A percentile compares a stretch with the other conserved stretches of the same genome.
Evolutionary conservation across 805 yeast genomes (phyloP).

Genomic region (Peterozyma toletana): DNA sequence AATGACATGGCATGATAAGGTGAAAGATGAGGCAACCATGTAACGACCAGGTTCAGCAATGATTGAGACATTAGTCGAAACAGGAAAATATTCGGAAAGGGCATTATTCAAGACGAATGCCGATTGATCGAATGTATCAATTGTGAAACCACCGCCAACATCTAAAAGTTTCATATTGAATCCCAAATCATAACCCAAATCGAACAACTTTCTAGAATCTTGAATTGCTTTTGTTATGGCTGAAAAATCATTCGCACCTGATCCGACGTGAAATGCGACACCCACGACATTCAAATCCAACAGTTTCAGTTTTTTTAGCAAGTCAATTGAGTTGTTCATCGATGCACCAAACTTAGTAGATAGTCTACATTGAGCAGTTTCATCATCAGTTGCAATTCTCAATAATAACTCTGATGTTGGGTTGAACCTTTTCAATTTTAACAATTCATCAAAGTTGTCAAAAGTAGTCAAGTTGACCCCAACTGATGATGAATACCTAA

Average conservation of each 20-base stretch:
- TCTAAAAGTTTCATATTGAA: slow-evolving; percentile 54
- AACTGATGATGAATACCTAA: slow-evolving; percentile 57
- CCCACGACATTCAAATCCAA: slow-evolving; percentile 67
- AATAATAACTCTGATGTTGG: slow-evolving; percentile 67
- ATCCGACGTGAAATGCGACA: slow-evolving; percentile 93
- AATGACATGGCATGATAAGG: slow-evolving; percentile 76
- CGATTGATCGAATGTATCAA: slow-evolving; percentile 48
- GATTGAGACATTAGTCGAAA: slow-evolving; percentile 29
- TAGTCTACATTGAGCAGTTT: slow-evolving; percentile 76
- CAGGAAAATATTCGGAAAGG: slow-evolving; percentile 56
- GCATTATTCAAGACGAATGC: slow-evolving; percentile 50
- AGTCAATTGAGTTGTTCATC: slow-evolving; percentile 38
- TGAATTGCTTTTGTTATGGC: slow-evolving; percentile 63
- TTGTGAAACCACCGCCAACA: slow-evolving; percentile 90
- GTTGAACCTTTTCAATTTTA: slow-evolving; percentile 60
- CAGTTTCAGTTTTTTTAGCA: slow-evolving; percentile 56
- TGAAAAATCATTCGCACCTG: slow-evolving; percentile 74
- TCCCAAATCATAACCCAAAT: slow-evolving; percentile 41
- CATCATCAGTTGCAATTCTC: slow-evolving; percentile 86
- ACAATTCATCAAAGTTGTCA: slow-evolving; percentile 80
- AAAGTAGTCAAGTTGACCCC: slow-evolving; percentile 74
- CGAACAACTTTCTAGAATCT: slow-evolving; percentile 67
- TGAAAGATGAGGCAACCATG: slow-evolving; percentile 78
- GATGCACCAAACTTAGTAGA: slow-evolving; percentile 88
- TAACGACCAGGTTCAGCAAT: slow-evolving; percentile 96